Evolutionary conservation across 345 rosid species (phyloP).

Genomic region (Moringa oleifera): DNA sequence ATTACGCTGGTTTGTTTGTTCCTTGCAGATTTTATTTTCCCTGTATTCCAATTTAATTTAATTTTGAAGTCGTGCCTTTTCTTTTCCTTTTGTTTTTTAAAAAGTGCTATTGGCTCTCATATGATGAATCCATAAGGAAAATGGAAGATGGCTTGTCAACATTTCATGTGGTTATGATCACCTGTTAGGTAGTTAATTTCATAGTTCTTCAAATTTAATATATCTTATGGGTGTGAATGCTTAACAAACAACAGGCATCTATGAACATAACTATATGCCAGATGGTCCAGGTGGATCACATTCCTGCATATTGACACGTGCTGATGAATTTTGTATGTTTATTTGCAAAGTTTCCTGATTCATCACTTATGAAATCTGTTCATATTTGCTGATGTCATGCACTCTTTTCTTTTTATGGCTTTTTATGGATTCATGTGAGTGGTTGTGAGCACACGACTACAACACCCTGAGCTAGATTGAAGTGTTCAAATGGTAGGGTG

Average conservation of each 20-base stretch:
- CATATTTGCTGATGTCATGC: neutral
- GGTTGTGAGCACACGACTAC: neutral
- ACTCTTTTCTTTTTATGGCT: neutral
- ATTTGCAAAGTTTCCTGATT: no score
- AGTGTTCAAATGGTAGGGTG: neutral
- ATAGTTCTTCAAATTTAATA: neutral
- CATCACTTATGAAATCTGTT: no score
- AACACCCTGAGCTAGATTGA: neutral
- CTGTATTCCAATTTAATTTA: no score
- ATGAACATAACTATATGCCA: no score
- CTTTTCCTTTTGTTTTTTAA: neutral
- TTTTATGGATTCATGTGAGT: neutral
- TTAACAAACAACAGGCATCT: no score
- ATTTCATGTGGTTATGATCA: neutral
- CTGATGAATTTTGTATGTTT: no score
- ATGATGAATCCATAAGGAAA: neutral
- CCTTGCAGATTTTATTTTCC: no score
- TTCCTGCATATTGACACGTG: neutral
- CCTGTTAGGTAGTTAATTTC: neutral
- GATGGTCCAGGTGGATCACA: no score
- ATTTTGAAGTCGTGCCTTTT: no score
- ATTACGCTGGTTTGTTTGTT: no score
- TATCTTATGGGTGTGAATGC: no score
- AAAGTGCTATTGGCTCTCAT: neutral
- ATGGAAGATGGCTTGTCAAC: neutral